Percentiles rank a stretch among this genome's conserved stretches.
phyloP scores from a whole-genome alignment of 768 basidiomycete genomes.

The Tylopilus felleus region DNA sequence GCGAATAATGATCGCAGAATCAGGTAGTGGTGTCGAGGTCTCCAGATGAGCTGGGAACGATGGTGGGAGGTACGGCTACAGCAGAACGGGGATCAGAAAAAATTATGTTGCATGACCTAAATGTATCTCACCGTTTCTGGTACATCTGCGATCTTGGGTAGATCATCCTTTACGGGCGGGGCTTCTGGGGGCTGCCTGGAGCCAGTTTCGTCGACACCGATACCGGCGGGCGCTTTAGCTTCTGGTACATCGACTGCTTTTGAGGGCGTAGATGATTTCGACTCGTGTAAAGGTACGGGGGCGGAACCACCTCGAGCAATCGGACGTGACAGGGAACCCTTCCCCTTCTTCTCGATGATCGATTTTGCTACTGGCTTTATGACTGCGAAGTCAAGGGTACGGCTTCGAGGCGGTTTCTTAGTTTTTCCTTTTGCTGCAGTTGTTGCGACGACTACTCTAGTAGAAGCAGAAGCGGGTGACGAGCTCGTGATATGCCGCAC shows the following conservation, averaged over 20 bases:
- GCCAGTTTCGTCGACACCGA: not conserved
- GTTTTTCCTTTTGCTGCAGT: constrained; percentile 18
- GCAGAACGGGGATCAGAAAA: constrained; percentile 12
- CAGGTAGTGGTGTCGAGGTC: constrained; percentile 51
- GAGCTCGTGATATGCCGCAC: constrained; percentile 9
- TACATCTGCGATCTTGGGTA: constrained; percentile 32
- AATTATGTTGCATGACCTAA: constrained; percentile 1
- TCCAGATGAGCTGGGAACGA: constrained; percentile 52
- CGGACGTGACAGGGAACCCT: constrained; percentile 1
- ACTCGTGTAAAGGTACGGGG: constrained; percentile 9
- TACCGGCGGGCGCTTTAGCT: not conserved
- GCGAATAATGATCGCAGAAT: constrained; percentile 21
- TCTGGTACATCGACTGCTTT: not conserved
- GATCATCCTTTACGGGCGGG: constrained; percentile 3
- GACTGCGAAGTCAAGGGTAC: constrained; percentile 42
- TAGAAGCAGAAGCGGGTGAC: not conserved
- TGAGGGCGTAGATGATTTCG: constrained; percentile 13
- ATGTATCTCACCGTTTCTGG: constrained; percentile 36
- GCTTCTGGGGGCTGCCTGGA: constrained; percentile 2
- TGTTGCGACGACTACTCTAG: not conserved
- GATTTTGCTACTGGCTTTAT: constrained; percentile 36
- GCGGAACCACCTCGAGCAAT: constrained; percentile 4
- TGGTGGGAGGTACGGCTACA: constrained; percentile 49
- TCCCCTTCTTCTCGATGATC: constrained; percentile 23
- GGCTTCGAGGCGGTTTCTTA: constrained; percentile 11